Base-by-base conservation (phyloP, 106 monocot species). In the Dendrobium huoshanense region DNA sequence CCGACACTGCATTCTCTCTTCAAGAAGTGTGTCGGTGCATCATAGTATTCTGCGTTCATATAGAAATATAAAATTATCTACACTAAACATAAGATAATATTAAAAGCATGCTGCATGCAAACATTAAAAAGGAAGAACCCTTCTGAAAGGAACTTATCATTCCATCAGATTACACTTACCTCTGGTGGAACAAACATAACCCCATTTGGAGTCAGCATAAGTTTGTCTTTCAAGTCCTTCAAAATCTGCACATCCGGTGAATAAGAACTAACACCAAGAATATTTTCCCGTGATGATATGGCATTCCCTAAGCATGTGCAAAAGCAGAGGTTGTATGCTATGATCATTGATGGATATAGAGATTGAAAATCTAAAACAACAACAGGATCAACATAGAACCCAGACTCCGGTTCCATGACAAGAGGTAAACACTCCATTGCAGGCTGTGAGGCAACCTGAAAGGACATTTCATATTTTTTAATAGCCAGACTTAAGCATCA, bases 381-480 rank as follows among this genome's bases (percentile, higher is more conserved):
- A 80, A 98, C 95, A 56, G 98, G 98, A 59, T 98, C 98, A 25
- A 83, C 33, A 81, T 95, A 95, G 85, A 98, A 98, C 33, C 89
- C 92, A 67, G 98, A 98, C 75, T 92, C 87, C 45, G 98, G 98
- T 77, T 98, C 98, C 98, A 98, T 98, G 43, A 95, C 98, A 80
- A 98, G 92, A 8, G 98, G 98, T 77, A 98, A 80, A 72, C 98
- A 98, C 78, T 98, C 98, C 98, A 98, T 98, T 77, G 98, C 98
- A 78, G 98, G 98, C 81, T 98, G 98, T 73, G 79, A 89, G 55
- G 95, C 91, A 31, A 98, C 98, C 98, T 98, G 90, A 64, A 73
- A 19, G 77, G 18, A 75, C 59, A 47, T 33, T 0, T 54, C 77
- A 83, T 72, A 59, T 19, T n/a, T n/a, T 31, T 72, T 72, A 54